phyloP scores from a whole-genome alignment of 1,284 basidiomycete genomes.

The Naganishia sp. region DNA sequence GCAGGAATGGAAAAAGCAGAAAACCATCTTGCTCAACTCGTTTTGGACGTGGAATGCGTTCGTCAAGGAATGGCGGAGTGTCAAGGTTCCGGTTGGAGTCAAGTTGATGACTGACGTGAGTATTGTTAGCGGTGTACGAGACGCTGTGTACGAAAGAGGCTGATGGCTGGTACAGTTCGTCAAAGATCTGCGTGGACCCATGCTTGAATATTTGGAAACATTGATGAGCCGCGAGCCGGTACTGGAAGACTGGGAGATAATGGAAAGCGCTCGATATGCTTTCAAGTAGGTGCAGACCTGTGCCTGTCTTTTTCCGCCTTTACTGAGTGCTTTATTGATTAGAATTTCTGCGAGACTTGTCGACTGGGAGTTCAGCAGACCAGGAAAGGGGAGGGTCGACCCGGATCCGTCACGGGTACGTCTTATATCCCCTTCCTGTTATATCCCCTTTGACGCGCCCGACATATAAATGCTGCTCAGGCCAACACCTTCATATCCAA shows the following conservation, averaged over 20 bases:
- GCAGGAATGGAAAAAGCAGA: slow-evolving; percentile 30
- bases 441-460: not conserved
- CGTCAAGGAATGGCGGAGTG: slow-evolving; percentile 53
- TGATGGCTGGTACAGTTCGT: slow-evolving; percentile 24
- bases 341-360: slow-evolving; percentile 32
- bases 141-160: not conserved
- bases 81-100: slow-evolving; percentile 49
- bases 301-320: not conserved
- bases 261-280: slow-evolving; percentile 51
- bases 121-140: not conserved
- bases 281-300: slow-evolving; percentile 49
- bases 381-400: slow-evolving; percentile 38
- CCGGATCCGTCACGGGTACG: slow-evolving; percentile 28
- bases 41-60: slow-evolving; percentile 54
- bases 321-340: not conserved
- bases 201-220: slow-evolving; percentile 32
- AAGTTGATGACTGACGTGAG: slow-evolving; percentile 45
- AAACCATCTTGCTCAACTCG: slow-evolving; percentile 50
- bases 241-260: slow-evolving; percentile 44
- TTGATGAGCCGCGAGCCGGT: slow-evolving; percentile 30
- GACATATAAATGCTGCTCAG: slow-evolving; percentile 29
- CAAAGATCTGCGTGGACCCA: slow-evolving; percentile 27
- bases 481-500: slow-evolving; percentile 45
- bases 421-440: not conserved
- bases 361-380: slow-evolving; percentile 35